These are phyloP conservation scores for Fusarium buharicum DNA, from an alignment of 2,329 filamentous ascomycete genomes.

Conservation along the genomic window DNA sequence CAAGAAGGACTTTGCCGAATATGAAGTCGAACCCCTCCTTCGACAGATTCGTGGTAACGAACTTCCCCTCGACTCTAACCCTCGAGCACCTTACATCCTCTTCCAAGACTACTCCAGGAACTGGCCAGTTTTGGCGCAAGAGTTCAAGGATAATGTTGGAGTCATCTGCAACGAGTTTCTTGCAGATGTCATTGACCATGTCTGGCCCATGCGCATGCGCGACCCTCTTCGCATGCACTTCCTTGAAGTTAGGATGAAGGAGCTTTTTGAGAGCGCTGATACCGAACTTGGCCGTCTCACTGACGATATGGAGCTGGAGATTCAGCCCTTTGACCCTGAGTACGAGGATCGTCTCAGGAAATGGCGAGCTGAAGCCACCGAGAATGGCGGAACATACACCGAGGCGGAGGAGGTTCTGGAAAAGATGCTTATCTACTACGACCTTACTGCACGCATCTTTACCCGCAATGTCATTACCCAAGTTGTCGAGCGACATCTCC, in stretches of 20 bases:
- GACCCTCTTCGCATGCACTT: conserved; percentile 62
- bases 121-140: conserved; percentile 63
- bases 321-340: conserved; percentile 64
- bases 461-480: conserved; percentile 64
- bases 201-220: conserved; percentile 63
- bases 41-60: conserved; percentile 63
- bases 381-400: conserved; percentile 59
- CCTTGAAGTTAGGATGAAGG: conserved; percentile 60
- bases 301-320: conserved; percentile 63
- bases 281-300: conserved; percentile 58
- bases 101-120: conserved; percentile 65
- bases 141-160: conserved; percentile 65
- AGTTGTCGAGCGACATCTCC: conserved; percentile 62
- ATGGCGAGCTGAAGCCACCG: conserved; percentile 57
- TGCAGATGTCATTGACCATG: conserved; percentile 61
- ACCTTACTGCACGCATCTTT: conserved; percentile 63
- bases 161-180: conserved; percentile 66
- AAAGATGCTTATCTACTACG: conserved; percentile 67
- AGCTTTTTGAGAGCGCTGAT: conserved; percentile 59
- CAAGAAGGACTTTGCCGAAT: conserved; percentile 60
- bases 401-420: conserved; percentile 65
- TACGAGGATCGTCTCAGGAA: conserved; percentile 61
- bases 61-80: conserved; percentile 63
- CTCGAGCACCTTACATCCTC: conserved; percentile 63
- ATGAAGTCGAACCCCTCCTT: conserved; percentile 61